Evolutionary conservation across 176 grass and related monocot genomes (phyloP).

Genomic region (Stipa capillata): DNA sequence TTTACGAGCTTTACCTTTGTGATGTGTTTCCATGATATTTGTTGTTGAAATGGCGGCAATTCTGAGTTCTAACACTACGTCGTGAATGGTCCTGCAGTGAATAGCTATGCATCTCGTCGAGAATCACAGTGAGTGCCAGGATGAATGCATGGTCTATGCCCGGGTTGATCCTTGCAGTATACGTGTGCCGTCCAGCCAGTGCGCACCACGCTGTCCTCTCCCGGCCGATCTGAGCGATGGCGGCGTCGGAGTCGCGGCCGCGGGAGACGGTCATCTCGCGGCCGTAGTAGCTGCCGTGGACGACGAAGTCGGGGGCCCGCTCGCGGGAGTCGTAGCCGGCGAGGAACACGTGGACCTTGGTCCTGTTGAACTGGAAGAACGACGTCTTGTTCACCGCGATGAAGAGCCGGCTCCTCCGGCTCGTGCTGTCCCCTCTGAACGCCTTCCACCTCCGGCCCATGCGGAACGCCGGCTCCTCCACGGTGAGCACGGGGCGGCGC

Average conservation of each 20-base stretch:
- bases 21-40: no score
- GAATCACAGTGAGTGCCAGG: slow-evolving; percentile 32
- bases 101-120: slow-evolving; percentile 46
- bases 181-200: slow-evolving; percentile 16
- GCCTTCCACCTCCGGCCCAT: slow-evolving; percentile 26
- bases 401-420: slow-evolving; percentile 22
- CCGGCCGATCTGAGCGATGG: slow-evolving; percentile 19
- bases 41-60: background rate
- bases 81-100: no score
- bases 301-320: slow-evolving; percentile 30
- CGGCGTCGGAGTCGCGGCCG: background rate
- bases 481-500: slow-evolving; percentile 26
- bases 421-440: slow-evolving; percentile 37
- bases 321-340: background rate
- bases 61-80: background rate
- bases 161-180: slow-evolving; percentile 21
- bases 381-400: slow-evolving; percentile 1
- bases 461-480: slow-evolving; percentile 3
- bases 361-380: slow-evolving; percentile 17
- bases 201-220: no score
- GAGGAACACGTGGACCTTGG: slow-evolving; percentile 34
- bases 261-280: slow-evolving; percentile 10
- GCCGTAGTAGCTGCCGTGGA: slow-evolving; percentile 25
- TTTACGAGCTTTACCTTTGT: background rate
- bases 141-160: slow-evolving; percentile 45